These are phyloP conservation scores for Gracilariopsis chorda DNA, from an alignment of 23 red algal species.

Conservation along the genomic window DNA sequence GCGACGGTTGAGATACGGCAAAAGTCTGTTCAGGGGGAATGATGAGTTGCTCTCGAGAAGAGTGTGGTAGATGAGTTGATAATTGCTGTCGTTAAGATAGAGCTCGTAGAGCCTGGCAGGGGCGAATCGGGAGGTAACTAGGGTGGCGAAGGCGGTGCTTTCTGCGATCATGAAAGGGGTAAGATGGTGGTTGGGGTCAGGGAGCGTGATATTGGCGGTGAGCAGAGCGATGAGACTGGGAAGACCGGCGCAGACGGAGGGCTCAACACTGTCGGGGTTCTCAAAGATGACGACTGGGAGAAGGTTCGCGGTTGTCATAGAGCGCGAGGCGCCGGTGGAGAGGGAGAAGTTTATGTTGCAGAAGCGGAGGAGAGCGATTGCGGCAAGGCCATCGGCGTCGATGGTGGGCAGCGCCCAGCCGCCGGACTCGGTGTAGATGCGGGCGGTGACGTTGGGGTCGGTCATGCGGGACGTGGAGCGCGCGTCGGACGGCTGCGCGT, in stretches of 20 bases:
- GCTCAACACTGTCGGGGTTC: background rate
- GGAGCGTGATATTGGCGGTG: slow-evolving; percentile 24
- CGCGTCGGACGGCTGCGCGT: background rate
- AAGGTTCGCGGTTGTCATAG: slow-evolving; percentile 46
- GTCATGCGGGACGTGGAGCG: background rate
- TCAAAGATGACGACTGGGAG: slow-evolving; percentile 61
- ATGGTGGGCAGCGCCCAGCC: slow-evolving; percentile 69
- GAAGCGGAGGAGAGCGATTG: slow-evolving; percentile 69
- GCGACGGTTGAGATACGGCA: slow-evolving; percentile 23
- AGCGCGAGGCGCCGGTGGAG: slow-evolving; percentile 25
- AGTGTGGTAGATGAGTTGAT: slow-evolving; percentile 65
- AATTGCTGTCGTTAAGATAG: slow-evolving; percentile 44
- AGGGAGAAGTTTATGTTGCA: slow-evolving; percentile 36
- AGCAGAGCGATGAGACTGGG: slow-evolving; percentile 34
- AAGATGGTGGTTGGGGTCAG: slow-evolving; percentile 53
- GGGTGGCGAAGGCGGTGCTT: slow-evolving; percentile 53
- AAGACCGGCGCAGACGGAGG: slow-evolving; percentile 18
- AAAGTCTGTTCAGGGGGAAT: slow-evolving; percentile 44
- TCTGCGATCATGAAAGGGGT: slow-evolving; percentile 73
- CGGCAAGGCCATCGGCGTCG: slow-evolving; percentile 43
- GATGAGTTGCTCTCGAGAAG: slow-evolving; percentile 27
- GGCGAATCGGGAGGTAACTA: slow-evolving; percentile 45
- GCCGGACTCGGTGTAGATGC: slow-evolving; percentile 63
- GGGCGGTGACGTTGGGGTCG: slow-evolving; percentile 1
- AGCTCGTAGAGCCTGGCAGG: slow-evolving; percentile 43